These are phyloP conservation scores for Arthrobotrys iridis DNA, from an alignment of 2,329 filamentous ascomycete genomes.

Conservation along the genomic window DNA sequence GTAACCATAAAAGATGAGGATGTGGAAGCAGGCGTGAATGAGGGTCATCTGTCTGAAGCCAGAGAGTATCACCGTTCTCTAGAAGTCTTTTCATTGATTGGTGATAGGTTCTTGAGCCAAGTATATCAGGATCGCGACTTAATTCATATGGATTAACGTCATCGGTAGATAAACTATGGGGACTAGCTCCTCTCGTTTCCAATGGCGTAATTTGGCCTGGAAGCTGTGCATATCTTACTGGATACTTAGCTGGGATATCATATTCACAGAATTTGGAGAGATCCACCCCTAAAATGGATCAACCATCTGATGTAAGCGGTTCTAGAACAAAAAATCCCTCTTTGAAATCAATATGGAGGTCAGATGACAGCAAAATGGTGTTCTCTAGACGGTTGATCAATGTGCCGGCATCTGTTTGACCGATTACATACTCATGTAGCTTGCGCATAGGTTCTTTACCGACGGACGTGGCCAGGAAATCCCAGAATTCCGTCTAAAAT, in stretches of 20 bases:
- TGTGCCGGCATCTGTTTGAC: background rate
- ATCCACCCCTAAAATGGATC: background rate
- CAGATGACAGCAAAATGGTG: background rate
- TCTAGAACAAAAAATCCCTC: background rate
- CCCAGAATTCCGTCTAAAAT: background rate
- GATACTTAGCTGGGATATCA: background rate
- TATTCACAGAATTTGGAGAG: background rate
- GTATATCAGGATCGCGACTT: background rate
- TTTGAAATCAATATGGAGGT: background rate
- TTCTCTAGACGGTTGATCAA: constrained; percentile 3
- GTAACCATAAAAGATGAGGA: background rate
- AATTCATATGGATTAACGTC: background rate
- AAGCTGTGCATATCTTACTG: background rate
- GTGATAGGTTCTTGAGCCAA: too few species aligned
- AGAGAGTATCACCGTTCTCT: background rate
- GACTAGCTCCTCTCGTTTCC: background rate
- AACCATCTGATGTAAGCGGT: background rate
- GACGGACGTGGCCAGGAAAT: background rate
- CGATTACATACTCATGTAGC: background rate
- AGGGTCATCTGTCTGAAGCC: background rate
- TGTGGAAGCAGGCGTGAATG: background rate
- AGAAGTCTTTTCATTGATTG: background rate
- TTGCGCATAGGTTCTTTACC: background rate
- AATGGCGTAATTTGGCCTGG: background rate
- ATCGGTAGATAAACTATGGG: background rate